These are phyloP conservation scores for Fusarium poae DNA, from an alignment of 2,329 filamentous ascomycete genomes.

Conservation along the genomic window DNA sequence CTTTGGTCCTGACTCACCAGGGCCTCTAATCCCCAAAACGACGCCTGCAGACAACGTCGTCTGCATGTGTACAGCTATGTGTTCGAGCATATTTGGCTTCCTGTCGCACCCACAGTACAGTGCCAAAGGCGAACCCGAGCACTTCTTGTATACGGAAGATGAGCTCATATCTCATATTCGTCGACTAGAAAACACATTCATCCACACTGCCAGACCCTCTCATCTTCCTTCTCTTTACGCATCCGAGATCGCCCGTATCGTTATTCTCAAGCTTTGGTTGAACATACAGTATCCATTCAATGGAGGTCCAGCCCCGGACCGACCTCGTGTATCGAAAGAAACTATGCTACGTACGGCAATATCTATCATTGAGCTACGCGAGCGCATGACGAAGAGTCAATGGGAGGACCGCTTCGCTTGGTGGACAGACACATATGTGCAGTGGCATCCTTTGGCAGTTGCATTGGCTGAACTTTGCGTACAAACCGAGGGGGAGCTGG, in stretches of 20 bases:
- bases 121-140: conserved; percentile 32
- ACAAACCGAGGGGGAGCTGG: conserved; percentile 60
- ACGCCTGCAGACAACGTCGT: conserved; percentile 60
- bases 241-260: conserved; percentile 57
- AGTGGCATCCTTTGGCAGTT: conserved; percentile 68
- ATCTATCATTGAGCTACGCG: conserved; percentile 60
- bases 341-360: conserved; percentile 62
- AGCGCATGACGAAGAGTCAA: conserved; percentile 51
- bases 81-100: conserved; percentile 57
- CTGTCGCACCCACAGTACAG: conserved; percentile 53
- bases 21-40: conserved; percentile 52
- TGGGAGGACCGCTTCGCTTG: conserved; percentile 58
- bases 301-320: conserved; percentile 46
- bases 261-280: conserved; percentile 63
- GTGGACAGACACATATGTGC: conserved; percentile 65
- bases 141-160: conserved; percentile 52
- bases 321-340: conserved; percentile 55
- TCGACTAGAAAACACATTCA: conserved; percentile 56
- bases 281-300: conserved; percentile 61
- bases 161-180: conserved; percentile 58
- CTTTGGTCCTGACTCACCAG: conserved; percentile 57
- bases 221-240: conserved; percentile 56
- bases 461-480: conserved; percentile 65
- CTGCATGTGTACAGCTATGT: conserved; percentile 55
- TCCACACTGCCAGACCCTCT: conserved; percentile 52